Evolutionary conservation across 257 asterid species (phyloP).

Genomic region (Solanum chmielewskii): DNA sequence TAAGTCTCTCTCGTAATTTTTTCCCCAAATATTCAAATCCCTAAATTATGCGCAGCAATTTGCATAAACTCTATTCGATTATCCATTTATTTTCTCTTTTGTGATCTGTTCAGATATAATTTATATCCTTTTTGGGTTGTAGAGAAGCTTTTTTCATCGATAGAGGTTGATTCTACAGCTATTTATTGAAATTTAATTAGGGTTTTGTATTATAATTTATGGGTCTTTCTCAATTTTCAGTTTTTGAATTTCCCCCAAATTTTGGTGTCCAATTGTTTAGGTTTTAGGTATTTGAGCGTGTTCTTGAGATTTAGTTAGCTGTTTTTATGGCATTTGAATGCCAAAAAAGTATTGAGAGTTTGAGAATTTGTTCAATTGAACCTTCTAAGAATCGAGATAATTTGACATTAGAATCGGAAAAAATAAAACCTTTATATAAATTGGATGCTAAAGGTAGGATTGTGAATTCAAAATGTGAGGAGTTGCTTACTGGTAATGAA

Average conservation of each 20-base stretch:
- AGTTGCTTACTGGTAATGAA: slow-evolving; percentile 14
- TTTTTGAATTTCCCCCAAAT: neutral
- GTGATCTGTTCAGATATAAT: neutral
- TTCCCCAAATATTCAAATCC: neutral
- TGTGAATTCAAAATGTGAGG: neutral
- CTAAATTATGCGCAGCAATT: neutral
- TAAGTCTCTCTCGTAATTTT: neutral
- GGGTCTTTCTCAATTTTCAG: neutral
- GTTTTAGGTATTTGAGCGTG: neutral
- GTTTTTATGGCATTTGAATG: slow-evolving; percentile 91
- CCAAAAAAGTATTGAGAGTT: slow-evolving; percentile 39
- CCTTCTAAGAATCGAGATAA: slow-evolving; percentile 1
- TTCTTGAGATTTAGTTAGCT: neutral
- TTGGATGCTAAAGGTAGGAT: slow-evolving; percentile 18
- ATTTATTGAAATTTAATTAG: neutral
- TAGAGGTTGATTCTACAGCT: neutral
- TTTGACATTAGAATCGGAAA: slow-evolving; percentile 12
- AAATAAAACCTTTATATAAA: slow-evolving; percentile 5
- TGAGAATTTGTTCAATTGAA: slow-evolving; percentile 15
- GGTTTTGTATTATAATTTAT: neutral
- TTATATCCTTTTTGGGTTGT: neutral
- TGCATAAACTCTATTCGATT: neutral
- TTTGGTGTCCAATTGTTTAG: neutral
- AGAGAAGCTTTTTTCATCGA: neutral
- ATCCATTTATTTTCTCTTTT: neutral